Conservation (phyloP, 495 filamentous ascomycete species). For the Neurospora sp. region DNA sequence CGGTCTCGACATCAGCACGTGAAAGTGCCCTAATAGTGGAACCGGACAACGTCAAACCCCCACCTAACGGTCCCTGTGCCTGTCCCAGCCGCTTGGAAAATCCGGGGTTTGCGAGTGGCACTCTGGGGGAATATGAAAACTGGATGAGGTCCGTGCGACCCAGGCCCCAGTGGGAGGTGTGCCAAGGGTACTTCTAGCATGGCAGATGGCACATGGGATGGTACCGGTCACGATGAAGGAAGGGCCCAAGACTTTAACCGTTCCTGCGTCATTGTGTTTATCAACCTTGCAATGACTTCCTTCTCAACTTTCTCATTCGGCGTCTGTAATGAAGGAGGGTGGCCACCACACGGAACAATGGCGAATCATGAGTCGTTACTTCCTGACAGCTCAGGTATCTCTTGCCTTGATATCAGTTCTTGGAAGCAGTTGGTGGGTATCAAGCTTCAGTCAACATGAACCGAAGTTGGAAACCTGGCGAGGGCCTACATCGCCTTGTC, state of each 20-base stretch:
- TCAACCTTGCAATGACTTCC: neutral
- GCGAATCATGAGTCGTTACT: neutral
- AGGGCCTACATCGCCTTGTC: neutral
- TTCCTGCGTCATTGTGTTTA: neutral
- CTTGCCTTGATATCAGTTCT: neutral
- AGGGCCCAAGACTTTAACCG: neutral
- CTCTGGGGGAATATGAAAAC: neutral
- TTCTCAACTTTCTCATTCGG: neutral
- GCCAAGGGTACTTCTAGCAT: neutral
- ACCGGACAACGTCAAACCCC: neutral
- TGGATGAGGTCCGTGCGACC: neutral
- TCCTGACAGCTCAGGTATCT: neutral
- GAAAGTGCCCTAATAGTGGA: neutral
- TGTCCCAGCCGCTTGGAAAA: neutral
- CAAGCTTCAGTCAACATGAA: neutral
- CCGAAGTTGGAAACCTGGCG: neutral
- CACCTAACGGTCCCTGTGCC: neutral
- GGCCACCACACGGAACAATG: neutral
- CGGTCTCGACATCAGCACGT: neutral
- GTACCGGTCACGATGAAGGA: neutral
- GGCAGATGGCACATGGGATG: neutral
- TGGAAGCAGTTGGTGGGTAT: neutral
- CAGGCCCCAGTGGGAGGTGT: neutral
- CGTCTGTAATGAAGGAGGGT: neutral
- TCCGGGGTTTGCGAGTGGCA: neutral